Evolutionary conservation across 179 eudicot species (phyloP).

Genomic region (Pouteria campechiana): DNA sequence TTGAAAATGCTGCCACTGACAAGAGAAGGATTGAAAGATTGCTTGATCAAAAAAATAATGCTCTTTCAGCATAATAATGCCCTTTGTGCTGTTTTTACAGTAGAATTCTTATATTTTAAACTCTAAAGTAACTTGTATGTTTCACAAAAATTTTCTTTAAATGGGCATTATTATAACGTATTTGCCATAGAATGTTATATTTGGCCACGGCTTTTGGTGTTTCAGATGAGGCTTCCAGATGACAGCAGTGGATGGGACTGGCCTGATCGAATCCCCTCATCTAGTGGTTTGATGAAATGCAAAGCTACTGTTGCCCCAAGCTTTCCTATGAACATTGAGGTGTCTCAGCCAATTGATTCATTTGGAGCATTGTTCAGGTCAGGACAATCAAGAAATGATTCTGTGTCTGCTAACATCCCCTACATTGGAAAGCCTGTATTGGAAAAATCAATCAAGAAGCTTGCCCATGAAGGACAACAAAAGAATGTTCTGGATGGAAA

Average conservation of each 20-base stretch:
- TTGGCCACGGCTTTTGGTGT: too few species aligned
- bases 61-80: too few species aligned
- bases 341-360: constrained; percentile 19
- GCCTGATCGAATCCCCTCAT: constrained; percentile 48
- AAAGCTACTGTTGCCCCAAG: constrained; percentile 14
- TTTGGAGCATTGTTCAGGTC: constrained; percentile 18
- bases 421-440: constrained; percentile 6
- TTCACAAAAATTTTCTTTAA: too few species aligned
- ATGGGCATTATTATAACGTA: too few species aligned
- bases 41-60: too few species aligned
- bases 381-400: constrained; percentile 18
- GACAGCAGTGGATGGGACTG: constrained; percentile 72
- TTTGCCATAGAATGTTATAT: too few species aligned
- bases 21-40: too few species aligned
- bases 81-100: too few species aligned
- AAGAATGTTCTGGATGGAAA: constrained; percentile 13
- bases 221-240: constrained; percentile 61
- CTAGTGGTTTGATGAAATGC: constrained; percentile 26
- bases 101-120: too few species aligned
- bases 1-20: too few species aligned
- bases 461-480: constrained; percentile 9
- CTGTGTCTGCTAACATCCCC: constrained; percentile 9
- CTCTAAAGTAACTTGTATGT: too few species aligned
- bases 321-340: constrained; percentile 20
- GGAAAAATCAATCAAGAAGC: constrained; percentile 14